These are phyloP conservation scores for Discostella stelligeroides DNA, from an alignment of 108 stramenopile genomes.

Conservation along the genomic window DNA sequence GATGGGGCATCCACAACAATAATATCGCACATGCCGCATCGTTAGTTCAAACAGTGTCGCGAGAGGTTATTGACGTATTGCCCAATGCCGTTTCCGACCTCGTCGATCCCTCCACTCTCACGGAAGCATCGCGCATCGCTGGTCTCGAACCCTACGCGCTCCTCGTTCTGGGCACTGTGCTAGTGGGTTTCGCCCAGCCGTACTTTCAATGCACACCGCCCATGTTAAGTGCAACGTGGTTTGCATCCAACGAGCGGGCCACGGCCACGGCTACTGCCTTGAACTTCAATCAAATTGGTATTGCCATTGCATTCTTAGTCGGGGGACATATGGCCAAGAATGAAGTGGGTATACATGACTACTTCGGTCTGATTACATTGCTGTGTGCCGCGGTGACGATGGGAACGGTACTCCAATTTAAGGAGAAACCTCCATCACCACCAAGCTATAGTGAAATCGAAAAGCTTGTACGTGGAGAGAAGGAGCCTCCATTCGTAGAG, in stretches of 20 bases:
- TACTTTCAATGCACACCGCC: conserved; percentile 68
- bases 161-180: conserved; percentile 47
- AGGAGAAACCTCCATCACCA: conserved; percentile 42
- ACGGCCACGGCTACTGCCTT: conserved; percentile 57
- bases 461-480: conserved; percentile 57
- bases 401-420: conserved; percentile 46
- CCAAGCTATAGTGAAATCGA: conserved; percentile 51
- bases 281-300: conserved; percentile 64
- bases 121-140: conserved; percentile 31
- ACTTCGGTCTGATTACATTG: conserved; percentile 49
- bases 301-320: conserved; percentile 58
- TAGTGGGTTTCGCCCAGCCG: conserved; percentile 59
- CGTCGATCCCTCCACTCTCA: conserved; percentile 23
- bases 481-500: conserved; percentile 81
- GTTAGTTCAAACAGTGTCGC: conserved; percentile 14
- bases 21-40: conserved; percentile 11
- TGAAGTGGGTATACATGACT: conserved; percentile 50
- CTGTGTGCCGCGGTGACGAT: conserved; percentile 31
- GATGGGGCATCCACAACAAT: background rate
- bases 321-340: conserved; percentile 50
- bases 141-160: conserved; percentile 49
- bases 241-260: conserved; percentile 55
- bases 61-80: conserved; percentile 33
- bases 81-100: conserved; percentile 30
- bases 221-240: conserved; percentile 55